Conservation (phyloP, 148 eudicot genomes). For the Camellia granthamiana region DNA sequence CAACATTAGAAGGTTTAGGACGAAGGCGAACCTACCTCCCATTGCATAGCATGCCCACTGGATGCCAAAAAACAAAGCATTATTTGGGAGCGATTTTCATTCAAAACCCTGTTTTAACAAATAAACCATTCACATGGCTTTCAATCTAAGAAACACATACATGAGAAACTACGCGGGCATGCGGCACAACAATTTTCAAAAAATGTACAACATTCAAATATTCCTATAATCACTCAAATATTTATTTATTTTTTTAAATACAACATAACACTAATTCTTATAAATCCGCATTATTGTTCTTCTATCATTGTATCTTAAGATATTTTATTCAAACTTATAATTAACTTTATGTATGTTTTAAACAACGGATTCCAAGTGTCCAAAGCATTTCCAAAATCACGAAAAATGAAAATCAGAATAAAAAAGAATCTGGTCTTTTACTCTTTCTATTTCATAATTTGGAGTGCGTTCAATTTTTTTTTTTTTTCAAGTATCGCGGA, state of each 20-base stretch:
- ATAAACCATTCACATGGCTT: not conserved
- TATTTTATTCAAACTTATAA: too few relatives aligned
- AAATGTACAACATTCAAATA: too few relatives aligned
- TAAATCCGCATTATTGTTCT: too few relatives aligned
- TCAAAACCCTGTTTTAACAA: not conserved
- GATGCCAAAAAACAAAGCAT: not conserved
- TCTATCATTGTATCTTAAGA: too few relatives aligned
- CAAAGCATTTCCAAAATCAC: too few relatives aligned
- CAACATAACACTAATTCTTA: too few relatives aligned
- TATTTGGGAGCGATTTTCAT: not conserved
- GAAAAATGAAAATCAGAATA: not conserved
- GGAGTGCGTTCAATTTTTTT: not conserved
- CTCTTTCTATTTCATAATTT: not conserved
- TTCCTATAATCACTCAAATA: too few relatives aligned
- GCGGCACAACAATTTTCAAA: not conserved
- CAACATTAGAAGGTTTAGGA: constrained; percentile 5
- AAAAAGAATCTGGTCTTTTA: not conserved
- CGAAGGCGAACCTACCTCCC: not conserved
- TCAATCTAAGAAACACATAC: not conserved
- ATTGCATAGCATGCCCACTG: not conserved
- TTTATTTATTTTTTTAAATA: too few relatives aligned
- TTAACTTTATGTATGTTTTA: too few relatives aligned
- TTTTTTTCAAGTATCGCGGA: not conserved
- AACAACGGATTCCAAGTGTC: too few relatives aligned
- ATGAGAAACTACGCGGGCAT: too few relatives aligned